Percentiles rank a stretch among this genome's conserved stretches.
These are phyloP conservation scores for Claviceps sp. DNA, from an alignment of 2,329 filamentous ascomycete genomes.

Conservation along the genomic window DNA sequence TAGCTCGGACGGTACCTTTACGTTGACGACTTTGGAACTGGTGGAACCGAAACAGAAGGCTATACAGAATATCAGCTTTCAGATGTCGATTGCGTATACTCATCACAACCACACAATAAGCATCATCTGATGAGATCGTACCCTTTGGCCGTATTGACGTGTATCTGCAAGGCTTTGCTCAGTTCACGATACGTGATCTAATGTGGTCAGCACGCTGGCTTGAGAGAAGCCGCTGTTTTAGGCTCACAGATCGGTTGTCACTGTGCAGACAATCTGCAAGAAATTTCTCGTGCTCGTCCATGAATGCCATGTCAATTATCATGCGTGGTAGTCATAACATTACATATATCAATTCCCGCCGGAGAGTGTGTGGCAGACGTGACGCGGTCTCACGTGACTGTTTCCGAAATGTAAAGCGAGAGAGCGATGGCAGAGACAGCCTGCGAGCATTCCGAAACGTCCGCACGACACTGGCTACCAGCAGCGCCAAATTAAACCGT, in stretches of 20 bases:
- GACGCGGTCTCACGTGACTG: slow-evolving; percentile 24
- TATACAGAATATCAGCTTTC: slow-evolving; percentile 19
- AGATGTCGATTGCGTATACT: background rate
- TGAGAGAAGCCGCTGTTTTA: background rate
- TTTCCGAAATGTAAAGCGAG: background rate
- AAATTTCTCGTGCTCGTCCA: slow-evolving; percentile 56
- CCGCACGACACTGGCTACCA: background rate
- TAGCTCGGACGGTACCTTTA: slow-evolving; percentile 67
- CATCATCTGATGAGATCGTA: slow-evolving; percentile 22
- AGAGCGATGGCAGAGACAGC: no score
- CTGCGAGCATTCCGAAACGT: no score
- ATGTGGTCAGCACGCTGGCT: background rate
- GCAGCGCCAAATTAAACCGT: background rate
- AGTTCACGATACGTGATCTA: slow-evolving; percentile 80
- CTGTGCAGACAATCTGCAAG: slow-evolving; percentile 64
- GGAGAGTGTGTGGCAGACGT: slow-evolving; percentile 1
- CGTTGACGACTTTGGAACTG: slow-evolving; percentile 70
- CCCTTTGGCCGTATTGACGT: slow-evolving; percentile 84
- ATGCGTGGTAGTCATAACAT: background rate
- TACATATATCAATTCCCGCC: no score
- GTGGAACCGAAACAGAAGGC: slow-evolving; percentile 86
- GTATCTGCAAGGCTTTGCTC: slow-evolving; percentile 68
- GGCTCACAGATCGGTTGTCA: slow-evolving; percentile 56
- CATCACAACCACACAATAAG: background rate
- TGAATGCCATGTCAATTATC: slow-evolving; percentile 12